Evolutionary conservation across 2,329 filamentous ascomycete species (phyloP).

Genomic region (Botryotinia globosa): DNA sequence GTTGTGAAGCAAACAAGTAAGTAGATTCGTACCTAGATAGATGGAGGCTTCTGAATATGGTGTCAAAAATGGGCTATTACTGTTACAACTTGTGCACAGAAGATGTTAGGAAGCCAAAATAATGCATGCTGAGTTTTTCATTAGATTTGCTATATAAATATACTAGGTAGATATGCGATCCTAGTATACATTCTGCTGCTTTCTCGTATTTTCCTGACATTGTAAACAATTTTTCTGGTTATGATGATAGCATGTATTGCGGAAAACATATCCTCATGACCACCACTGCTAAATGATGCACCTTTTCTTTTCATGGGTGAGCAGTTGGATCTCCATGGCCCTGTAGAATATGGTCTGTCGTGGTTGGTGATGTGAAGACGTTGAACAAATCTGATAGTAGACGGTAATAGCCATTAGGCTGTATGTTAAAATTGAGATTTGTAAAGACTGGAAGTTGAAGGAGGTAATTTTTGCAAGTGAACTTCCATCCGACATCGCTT

Average conservation of each 20-base stretch:
- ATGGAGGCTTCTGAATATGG: neutral
- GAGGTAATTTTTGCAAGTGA: too few relatives aligned
- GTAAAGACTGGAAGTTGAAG: neutral
- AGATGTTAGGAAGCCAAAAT: neutral
- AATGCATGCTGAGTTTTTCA: neutral
- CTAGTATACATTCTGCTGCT: neutral
- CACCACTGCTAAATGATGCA: neutral
- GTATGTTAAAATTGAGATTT: neutral
- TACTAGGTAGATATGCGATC: neutral
- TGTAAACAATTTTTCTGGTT: neutral
- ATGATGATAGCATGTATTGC: too few relatives aligned
- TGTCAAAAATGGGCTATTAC: neutral
- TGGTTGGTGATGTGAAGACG: neutral
- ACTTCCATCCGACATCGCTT: too few relatives aligned
- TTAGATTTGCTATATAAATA: neutral
- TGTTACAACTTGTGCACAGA: neutral
- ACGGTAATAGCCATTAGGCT: neutral
- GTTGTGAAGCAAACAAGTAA: neutral
- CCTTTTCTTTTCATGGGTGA: accelerated
- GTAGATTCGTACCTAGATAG: neutral
- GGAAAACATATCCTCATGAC: neutral
- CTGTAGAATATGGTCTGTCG: neutral
- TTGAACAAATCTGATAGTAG: neutral
- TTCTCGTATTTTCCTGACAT: neutral
- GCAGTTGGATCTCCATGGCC: neutral